Base-by-base conservation (phyloP, 192 early-diverging fungal species). In the Backusella morwellensis region DNA sequence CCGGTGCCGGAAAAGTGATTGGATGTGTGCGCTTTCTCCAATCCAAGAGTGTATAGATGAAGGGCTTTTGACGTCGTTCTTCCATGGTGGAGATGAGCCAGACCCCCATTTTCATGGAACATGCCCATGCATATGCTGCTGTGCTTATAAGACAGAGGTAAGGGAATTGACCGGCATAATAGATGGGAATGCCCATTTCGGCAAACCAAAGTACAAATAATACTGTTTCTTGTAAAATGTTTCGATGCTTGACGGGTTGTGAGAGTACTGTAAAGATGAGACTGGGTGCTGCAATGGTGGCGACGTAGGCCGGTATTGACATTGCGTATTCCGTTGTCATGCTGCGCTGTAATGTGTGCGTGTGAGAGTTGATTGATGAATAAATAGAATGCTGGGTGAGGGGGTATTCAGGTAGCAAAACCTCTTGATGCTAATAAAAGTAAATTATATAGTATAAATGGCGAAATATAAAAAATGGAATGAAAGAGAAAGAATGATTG, bases 51-150 rank as follows among this genome's bases (percentile, higher is more conserved):
- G 66, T 75, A 5, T 50, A 23, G 1, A 68, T 26, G 52, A 75
- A 75, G 6, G 42, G 35, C 19, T 19, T 29, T 75, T 50, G 63
- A 7, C 75, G 34, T 35, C 75, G n/a, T 29, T 75, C 75, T 15
- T 69, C 75, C 42, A 54, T 75, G 4, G 35, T 42, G 3, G 41
- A 68, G 23, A 75, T 68, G 17, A 75, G 29, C 75, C 75, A 75
- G 21, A 75, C 75, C 3, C 41, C 66, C 75, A 75, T 75, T 26
- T 75, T 75, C 67, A 75, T 68, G 3, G 54, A 56, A 11, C 23
- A 68, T 35, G 75, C 75, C 75, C 75, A 75, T 19, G 41, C 23
- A 6, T 38, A 68, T 0, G 68, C 75, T 32, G 75, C 21, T 1
- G 56, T 35, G 15, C 14, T 42, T 32, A 75, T 68, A n/a, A 35